Base-by-base conservation (phyloP, 2,329 filamentous ascomycete genomes). In the Cladophialophora psammophila region DNA sequence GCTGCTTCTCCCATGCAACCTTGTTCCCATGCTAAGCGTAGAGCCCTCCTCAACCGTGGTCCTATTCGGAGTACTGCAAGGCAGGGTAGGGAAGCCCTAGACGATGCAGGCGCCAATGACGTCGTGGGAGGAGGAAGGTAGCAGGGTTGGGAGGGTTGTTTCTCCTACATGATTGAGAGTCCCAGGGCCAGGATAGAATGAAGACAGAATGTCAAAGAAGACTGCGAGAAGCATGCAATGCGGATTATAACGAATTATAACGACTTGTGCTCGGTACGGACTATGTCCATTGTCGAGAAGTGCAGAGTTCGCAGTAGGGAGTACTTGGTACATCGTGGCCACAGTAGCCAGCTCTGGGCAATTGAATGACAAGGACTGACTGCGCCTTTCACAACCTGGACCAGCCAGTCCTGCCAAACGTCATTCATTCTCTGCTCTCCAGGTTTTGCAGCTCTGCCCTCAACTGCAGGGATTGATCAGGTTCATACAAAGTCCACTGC, bases 11-110 rank as follows among this genome's bases (percentile, higher is more conserved):
- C 45, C 45, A 50, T 50, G 18, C 45, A 50, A 50, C 45, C 45
- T 50, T 50, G 45, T 50, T 50, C 45, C 9, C 45, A 12, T 50
- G 45, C 45, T 50, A 26, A 20, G 20, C 45, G 45, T 50, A n/a
- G 45, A 20, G 12, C 45, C 18, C 45, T 50, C 18, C 26, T 50
- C 18, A 50, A 50, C 26, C 26, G 45, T 50, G 45, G 45, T 26
- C 45, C 15, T 26, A 50, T 12, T 26, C 45, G 18, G 18, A 12
- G 7, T 50, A 20, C 45, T 26, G 34, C n/a, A 18, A 20, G 31
- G 10, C 20, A 26, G 18, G 45, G 26, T 10, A 9, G 9, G 10
- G 45, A 10, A 50, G 7, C 45, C 45, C 45, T 20, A 12, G 45
- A 20, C 45, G 5, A 12, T 20, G 45, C 45, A 26, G 20, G 45